Conservation (phyloP, 345 rosid species). For the Camelina hispida region DNA sequence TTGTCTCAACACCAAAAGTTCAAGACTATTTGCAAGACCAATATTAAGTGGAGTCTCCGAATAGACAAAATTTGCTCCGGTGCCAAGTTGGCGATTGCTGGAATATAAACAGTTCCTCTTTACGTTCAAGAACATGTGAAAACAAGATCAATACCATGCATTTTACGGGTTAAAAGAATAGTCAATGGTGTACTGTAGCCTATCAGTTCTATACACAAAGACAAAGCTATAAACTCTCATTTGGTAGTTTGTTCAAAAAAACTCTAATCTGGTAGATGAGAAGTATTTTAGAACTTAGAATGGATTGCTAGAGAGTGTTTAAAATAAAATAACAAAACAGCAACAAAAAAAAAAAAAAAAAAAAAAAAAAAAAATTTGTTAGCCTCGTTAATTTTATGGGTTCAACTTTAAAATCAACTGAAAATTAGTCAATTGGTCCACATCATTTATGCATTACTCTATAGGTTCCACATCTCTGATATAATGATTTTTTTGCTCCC, state of each 20-base stretch:
- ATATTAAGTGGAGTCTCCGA: background rate
- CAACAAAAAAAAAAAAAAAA: too few relatives aligned
- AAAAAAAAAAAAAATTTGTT: background rate
- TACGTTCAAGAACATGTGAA: background rate
- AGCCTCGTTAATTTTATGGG: background rate
- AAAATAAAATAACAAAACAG: too few relatives aligned
- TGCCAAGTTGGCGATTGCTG: too few relatives aligned
- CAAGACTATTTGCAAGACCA: background rate
- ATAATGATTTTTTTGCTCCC: too few relatives aligned
- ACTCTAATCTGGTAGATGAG: too few relatives aligned
- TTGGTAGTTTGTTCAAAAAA: too few relatives aligned
- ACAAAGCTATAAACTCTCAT: too few relatives aligned
- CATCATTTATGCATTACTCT: background rate
- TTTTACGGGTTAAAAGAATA: background rate
- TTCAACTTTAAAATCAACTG: background rate
- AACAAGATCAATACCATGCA: background rate
- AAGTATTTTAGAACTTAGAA: too few relatives aligned
- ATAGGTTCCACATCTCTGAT: background rate
- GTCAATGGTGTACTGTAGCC: too few relatives aligned
- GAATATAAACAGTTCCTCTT: background rate
- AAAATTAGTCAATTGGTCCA: background rate
- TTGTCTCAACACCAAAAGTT: background rate
- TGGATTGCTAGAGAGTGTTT: too few relatives aligned
- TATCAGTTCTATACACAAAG: too few relatives aligned
- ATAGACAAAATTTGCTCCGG: background rate